phyloP scores from a whole-genome alignment of 371 early-diverging fungal species.

The Mortierella sp. region DNA sequence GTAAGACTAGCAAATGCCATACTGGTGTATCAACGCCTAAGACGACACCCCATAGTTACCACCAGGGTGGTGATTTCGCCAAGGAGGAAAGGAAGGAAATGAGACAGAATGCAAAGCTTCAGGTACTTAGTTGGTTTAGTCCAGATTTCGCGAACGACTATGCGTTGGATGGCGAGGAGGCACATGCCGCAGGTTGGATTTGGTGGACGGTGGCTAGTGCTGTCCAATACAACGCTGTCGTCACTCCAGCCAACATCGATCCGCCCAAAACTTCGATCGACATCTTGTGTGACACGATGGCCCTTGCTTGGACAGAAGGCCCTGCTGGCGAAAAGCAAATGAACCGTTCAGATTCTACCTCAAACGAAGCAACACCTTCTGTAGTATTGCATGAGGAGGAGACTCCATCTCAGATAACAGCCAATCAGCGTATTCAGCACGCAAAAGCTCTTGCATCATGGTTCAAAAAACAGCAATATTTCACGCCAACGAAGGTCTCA shows the following conservation, averaged over 20 bases:
- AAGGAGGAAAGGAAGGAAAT: not conserved
- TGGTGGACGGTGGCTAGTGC: constrained; percentile 52
- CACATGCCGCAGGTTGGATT: constrained; percentile 45
- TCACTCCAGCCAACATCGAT: constrained; percentile 7
- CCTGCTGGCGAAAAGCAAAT: not conserved
- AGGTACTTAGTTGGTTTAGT: constrained; percentile 39
- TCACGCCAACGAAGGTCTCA: constrained; percentile 31
- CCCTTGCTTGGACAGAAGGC: not conserved
- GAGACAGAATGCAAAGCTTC: constrained; percentile 27
- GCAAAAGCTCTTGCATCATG: constrained; percentile 30
- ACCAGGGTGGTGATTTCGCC: not conserved
- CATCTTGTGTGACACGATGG: constrained; percentile 39
- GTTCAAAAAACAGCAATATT: constrained; percentile 41
- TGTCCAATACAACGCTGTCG: constrained; percentile 39
- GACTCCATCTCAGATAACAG: not conserved
- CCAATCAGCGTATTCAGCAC: constrained; percentile 2
- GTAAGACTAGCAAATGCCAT: too few relatives aligned
- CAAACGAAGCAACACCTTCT: not conserved
- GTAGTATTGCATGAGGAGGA: too few relatives aligned
- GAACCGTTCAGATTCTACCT: not conserved
- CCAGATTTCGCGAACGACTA: constrained; percentile 42
- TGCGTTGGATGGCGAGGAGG: constrained; percentile 29
- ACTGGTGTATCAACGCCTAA: not conserved
- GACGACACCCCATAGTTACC: not conserved
- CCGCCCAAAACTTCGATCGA: constrained; percentile 27